A percentile compares a stretch with the other conserved stretches of the same genome.
Conservation (phyloP, 148 eudicot species). For the Chenopodium album region DNA sequence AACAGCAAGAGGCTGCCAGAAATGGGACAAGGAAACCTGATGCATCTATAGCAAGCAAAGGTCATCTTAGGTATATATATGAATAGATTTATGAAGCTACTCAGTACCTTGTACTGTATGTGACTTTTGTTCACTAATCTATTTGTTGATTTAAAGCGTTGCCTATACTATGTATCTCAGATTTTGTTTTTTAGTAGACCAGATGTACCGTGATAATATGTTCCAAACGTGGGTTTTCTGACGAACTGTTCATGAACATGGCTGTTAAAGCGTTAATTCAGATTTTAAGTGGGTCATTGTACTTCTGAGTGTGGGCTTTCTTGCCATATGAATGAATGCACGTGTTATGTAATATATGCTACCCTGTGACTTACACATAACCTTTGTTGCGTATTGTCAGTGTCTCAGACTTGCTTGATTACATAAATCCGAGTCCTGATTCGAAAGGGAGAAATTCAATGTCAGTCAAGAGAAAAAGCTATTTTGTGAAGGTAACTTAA, state of each 20-base stretch:
- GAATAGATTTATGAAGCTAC: background rate
- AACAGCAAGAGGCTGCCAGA: slow-evolving; percentile 99
- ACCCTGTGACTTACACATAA: slow-evolving; percentile 8
- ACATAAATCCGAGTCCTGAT: slow-evolving; percentile 86
- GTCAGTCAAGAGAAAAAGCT: slow-evolving; percentile 65
- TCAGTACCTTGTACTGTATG: background rate
- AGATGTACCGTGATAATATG: background rate
- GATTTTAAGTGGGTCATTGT: background rate
- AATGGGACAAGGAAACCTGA: slow-evolving; percentile 97
- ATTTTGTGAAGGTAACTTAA: slow-evolving; percentile 56
- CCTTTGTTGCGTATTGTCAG: slow-evolving; percentile 41
- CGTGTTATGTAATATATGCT: background rate
- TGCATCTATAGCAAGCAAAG: slow-evolving; percentile 99
- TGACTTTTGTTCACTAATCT: background rate
- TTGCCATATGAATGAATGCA: background rate
- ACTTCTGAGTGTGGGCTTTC: background rate
- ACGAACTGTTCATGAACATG: background rate
- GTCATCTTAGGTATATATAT: slow-evolving; percentile 81
- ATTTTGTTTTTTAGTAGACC: background rate
- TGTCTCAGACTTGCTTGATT: slow-evolving; percentile 99
- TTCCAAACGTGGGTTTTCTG: background rate
- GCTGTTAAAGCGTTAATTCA: background rate
- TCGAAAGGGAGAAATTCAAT: slow-evolving; percentile 66
- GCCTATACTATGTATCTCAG: background rate
- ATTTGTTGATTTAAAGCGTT: no score